Evolutionary conservation across 2,329 filamentous ascomycete genomes (phyloP).

Genomic region (Beauveria asiatica): DNA sequence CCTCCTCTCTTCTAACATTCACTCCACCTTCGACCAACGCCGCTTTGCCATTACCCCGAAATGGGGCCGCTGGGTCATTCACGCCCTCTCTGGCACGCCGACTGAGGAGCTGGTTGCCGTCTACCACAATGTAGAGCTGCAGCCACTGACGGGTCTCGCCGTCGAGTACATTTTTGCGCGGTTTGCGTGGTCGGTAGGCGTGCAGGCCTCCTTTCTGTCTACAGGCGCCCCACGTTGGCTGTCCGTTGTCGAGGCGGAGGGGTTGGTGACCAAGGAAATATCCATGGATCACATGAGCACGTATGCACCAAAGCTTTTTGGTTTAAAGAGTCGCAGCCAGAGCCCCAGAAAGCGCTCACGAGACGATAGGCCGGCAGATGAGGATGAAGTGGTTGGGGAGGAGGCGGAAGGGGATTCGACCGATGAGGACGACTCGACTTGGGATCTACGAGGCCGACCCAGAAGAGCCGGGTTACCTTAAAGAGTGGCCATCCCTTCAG

Average conservation of each 20-base stretch:
- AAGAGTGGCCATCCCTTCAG: neutral
- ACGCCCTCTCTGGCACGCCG: neutral
- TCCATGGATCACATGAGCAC: neutral
- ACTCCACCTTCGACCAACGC: neutral
- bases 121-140: neutral
- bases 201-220: neutral
- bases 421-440: neutral
- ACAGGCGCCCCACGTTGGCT: neutral
- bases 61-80: neutral
- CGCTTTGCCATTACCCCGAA: neutral
- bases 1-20: neutral
- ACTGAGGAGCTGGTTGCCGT: neutral
- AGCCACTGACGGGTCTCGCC: neutral
- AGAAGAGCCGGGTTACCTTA: too few species aligned
- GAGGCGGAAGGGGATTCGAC: neutral
- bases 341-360: neutral
- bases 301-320: neutral
- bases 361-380: neutral
- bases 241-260: neutral
- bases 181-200: neutral
- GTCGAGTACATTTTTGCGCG: neutral
- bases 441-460: neutral
- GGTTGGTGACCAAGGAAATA: neutral
- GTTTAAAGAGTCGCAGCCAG: neutral
- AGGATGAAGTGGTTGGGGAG: neutral